These are phyloP conservation scores for Eleusine coracana DNA, from an alignment of 176 grass and related monocot genomes.

Conservation along the genomic window DNA sequence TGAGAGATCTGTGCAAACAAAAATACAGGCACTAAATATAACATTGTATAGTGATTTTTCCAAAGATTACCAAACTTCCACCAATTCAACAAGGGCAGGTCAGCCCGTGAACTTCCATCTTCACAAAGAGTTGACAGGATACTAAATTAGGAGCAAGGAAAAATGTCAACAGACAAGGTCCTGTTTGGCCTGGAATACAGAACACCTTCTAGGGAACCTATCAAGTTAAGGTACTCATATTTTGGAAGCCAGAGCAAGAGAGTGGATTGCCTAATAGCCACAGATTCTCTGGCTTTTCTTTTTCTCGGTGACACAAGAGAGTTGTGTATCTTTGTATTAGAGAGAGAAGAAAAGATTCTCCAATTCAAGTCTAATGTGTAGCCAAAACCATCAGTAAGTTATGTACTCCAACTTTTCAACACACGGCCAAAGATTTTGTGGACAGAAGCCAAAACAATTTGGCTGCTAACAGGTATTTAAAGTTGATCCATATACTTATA, in stretches of 20 bases:
- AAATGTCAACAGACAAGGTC: background rate
- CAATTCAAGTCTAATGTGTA: background rate
- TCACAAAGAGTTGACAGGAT: background rate
- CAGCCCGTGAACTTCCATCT: background rate
- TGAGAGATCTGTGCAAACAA: constrained; percentile 54
- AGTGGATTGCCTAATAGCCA: background rate
- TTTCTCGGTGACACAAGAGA: no score
- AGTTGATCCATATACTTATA: background rate
- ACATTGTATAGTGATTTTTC: background rate
- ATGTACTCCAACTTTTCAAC: background rate
- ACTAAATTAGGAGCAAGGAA: background rate
- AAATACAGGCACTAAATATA: constrained; percentile 20
- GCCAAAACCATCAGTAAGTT: background rate
- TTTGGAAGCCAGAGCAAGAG: background rate
- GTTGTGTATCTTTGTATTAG: no score
- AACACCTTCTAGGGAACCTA: background rate
- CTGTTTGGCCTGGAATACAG: background rate
- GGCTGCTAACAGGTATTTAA: background rate
- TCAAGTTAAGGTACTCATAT: background rate
- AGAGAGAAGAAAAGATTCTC: background rate
- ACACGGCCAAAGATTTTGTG: background rate
- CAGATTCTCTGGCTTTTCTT: no score
- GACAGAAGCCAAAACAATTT: background rate
- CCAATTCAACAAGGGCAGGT: background rate
- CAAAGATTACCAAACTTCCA: background rate